phyloP scores from a whole-genome alignment of 2,329 filamentous ascomycete species.

The Xylariaceae sp. region DNA sequence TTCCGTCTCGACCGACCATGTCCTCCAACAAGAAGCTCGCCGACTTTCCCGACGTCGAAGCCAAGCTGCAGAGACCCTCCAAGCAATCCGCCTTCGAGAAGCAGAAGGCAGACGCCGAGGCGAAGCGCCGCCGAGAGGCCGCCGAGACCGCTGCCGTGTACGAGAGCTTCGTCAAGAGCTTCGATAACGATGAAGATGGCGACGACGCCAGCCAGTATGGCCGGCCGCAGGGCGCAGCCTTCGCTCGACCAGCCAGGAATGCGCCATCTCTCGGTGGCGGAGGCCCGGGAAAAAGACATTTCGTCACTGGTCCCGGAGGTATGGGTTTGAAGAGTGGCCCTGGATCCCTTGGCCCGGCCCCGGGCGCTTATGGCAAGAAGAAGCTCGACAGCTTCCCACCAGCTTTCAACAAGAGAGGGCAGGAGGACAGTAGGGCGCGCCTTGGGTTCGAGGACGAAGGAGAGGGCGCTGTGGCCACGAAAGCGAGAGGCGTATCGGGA shows the following conservation, averaged over 20 bases:
- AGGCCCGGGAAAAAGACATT: constrained; percentile 53
- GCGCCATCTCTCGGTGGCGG: constrained; percentile 21
- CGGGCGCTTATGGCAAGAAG: constrained; percentile 43
- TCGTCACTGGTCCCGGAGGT: constrained; percentile 44
- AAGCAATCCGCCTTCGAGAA: constrained; percentile 86
- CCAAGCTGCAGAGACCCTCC: constrained; percentile 70
- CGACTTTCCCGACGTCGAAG: constrained; percentile 63
- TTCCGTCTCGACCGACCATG: constrained; percentile 27
- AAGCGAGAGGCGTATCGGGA: constrained; percentile 55
- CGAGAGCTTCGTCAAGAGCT: constrained; percentile 79
- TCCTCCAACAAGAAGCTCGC: constrained; percentile 35
- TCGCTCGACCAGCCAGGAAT: constrained; percentile 21
- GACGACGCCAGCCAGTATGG: constrained; percentile 17
- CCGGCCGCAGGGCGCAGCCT: constrained; percentile 12
- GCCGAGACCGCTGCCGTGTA: constrained; percentile 83
- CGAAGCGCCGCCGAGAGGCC: constrained; percentile 75
- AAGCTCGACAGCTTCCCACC: constrained; percentile 40
- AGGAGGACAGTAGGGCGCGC: constrained; percentile 24
- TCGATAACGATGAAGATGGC: constrained; percentile 53
- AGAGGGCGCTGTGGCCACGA: constrained; percentile 21
- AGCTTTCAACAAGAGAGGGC: constrained; percentile 24
- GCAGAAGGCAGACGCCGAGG: constrained; percentile 82
- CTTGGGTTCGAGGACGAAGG: constrained; percentile 34
- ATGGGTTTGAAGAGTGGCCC: constrained; percentile 52
- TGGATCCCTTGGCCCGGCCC: constrained; percentile 51